These are phyloP conservation scores for Cunninghamia lanceolata DNA, from an alignment of 75 land plant species.

Conservation along the genomic window DNA sequence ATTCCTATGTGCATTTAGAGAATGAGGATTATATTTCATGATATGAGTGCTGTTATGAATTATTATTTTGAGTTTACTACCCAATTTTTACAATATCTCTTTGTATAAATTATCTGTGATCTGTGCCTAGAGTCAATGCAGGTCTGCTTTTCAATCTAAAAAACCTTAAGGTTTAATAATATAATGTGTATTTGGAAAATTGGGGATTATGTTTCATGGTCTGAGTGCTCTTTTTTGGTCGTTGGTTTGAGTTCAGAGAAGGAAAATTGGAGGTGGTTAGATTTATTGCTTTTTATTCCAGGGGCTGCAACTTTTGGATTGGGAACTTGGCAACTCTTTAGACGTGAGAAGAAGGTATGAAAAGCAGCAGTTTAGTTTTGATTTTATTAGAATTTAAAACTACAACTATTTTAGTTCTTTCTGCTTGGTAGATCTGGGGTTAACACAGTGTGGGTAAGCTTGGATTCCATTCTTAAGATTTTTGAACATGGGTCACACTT, in stretches of 20 bases:
- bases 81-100: background rate
- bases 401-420: background rate
- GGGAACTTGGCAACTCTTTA: constrained; percentile 90
- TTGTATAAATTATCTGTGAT: background rate
- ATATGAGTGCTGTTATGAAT: background rate
- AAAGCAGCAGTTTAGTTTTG: background rate
- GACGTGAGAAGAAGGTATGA: constrained; percentile 75
- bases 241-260: constrained; percentile 26
- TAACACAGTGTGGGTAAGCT: background rate
- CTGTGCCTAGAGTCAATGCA: background rate
- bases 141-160: background rate
- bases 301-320: constrained; percentile 92
- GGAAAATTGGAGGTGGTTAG: constrained; percentile 53
- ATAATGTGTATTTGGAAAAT: background rate
- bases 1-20: background rate
- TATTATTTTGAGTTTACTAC: background rate
- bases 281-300: constrained; percentile 66
- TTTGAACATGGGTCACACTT: background rate
- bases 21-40: background rate
- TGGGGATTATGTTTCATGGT: background rate
- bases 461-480: background rate
- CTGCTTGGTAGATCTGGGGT: background rate
- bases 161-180: background rate
- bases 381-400: background rate
- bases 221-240: background rate